Evolutionary conservation across 176 grass and related monocot species (phyloP), one percentile per base, ranked within the genome.

Genomic region (Carex scoparia): DNA sequence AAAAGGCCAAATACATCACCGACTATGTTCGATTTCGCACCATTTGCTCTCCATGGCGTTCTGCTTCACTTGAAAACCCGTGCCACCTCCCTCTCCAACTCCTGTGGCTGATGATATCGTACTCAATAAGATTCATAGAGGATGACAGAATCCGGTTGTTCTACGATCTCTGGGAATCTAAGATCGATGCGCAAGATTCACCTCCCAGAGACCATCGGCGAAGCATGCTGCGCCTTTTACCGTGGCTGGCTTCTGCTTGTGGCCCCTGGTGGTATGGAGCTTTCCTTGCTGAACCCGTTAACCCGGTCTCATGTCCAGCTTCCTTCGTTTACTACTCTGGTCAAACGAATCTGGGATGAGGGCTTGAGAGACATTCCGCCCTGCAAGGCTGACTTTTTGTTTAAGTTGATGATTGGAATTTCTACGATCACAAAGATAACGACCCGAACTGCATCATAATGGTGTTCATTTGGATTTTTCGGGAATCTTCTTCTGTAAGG

Each of bases 261-360:
- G 4, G 72, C 72, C 2, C 30, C 65, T 16, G 54, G 32, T 30
- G 61, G 76, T 66, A 33, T 27, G 2, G 87, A 89, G 56, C n/a
- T 86, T 78, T 85, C 49, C 30, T 38, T 89, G 33, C 74, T 89
- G 56, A 85, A 85, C 35, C 87, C 69, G 42, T 42, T 59, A 65
- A 88, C 62, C 13, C 8, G 51, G 56, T 60, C 35, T 42, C 69
- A 13, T 42, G 27, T 88, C 12, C 23, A 68, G 23, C 81, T 88
- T 57, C 87, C 82, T 15, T 27, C 27, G 4, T 85, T 89, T 35
- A 65, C 55, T 44, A 49, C 7, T 49, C 79, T 49, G 0, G 79
- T 70, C 27, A 64, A 78, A 49, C 23, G 23, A 23, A 23, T 23
- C 23, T 23, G 23, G 1, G 1, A 35, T 23, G 23, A 23, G 23